These are phyloP conservation scores for Catharanthus roseus DNA, from an alignment of 257 asterid genomes.

Conservation along the genomic window DNA sequence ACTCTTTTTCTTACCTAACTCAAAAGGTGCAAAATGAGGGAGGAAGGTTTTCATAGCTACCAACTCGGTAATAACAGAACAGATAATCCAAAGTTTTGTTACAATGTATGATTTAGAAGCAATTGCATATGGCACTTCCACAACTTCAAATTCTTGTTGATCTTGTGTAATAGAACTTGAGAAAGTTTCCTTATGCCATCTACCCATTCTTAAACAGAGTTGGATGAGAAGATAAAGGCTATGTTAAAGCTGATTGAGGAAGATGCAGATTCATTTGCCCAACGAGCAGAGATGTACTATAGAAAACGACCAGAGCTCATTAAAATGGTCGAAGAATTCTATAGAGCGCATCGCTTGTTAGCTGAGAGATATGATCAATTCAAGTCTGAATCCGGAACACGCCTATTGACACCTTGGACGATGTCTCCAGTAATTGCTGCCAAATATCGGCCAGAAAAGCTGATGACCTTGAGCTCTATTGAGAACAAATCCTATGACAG, in stretches of 20 bases:
- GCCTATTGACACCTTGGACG: slow-evolving; percentile 47
- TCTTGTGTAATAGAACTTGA: not conserved
- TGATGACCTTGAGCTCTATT: slow-evolving; percentile 27
- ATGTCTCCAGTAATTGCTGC: slow-evolving; percentile 43
- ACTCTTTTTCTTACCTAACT: not conserved
- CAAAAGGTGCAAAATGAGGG: not conserved
- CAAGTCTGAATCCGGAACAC: slow-evolving; percentile 51
- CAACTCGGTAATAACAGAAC: not conserved
- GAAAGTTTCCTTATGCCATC: not conserved
- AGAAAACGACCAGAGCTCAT: slow-evolving; percentile 79
- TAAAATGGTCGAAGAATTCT: slow-evolving; percentile 70
- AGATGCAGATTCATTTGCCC: slow-evolving; percentile 86
- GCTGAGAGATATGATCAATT: slow-evolving; percentile 68
- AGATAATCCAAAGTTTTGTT: not conserved
- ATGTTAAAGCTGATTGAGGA: slow-evolving; percentile 72
- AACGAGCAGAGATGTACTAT: slow-evolving; percentile 90
- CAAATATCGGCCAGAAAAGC: slow-evolving; percentile 43
- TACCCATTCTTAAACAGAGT: slow-evolving; percentile 32
- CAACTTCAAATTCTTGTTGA: not conserved
- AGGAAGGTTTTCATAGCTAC: not conserved
- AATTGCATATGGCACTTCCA: not conserved
- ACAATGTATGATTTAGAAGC: not conserved
- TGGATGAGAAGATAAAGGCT: slow-evolving; percentile 57
- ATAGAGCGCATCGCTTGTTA: slow-evolving; percentile 63
- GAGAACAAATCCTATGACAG: slow-evolving; percentile 59